A percentile compares a stretch with the other conserved stretches of the same genome.
Conservation (phyloP, 2,329 filamentous ascomycete species). For the Cercospora sp. region DNA sequence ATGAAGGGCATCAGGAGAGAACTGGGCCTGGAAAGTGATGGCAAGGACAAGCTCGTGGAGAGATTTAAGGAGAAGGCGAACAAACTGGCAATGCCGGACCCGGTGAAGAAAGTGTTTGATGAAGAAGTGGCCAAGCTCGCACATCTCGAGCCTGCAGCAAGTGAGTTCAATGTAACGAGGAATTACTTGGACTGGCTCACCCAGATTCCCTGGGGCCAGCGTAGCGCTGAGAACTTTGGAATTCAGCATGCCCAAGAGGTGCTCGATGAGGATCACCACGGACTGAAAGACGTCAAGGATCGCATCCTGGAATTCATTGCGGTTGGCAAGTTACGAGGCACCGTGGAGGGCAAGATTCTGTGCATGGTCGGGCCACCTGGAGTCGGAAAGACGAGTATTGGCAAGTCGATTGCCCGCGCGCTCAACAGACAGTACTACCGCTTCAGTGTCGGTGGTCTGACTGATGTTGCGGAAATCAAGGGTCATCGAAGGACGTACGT, state of each 20-base stretch:
- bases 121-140: slow-evolving; percentile 97
- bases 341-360: slow-evolving; percentile 96
- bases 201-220: slow-evolving; percentile 94
- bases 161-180: slow-evolving; percentile 96
- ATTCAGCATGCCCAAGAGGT: slow-evolving; percentile 89
- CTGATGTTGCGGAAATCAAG: slow-evolving; percentile 98
- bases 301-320: slow-evolving; percentile 98
- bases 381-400: slow-evolving; percentile 98
- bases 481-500: slow-evolving; percentile 96
- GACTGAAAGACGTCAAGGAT: slow-evolving; percentile 96
- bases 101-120: slow-evolving; percentile 95
- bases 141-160: slow-evolving; percentile 90
- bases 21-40: slow-evolving; percentile 93
- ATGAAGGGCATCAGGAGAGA: slow-evolving; percentile 98
- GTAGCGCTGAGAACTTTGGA: slow-evolving; percentile 93
- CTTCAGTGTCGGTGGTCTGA: slow-evolving; percentile 95
- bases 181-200: slow-evolving; percentile 99
- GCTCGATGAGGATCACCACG: slow-evolving; percentile 94
- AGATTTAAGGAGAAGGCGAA: slow-evolving; percentile 94
- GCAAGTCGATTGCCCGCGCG: slow-evolving; percentile 93
- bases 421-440: slow-evolving; percentile 96
- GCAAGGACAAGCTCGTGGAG: slow-evolving; percentile 96
- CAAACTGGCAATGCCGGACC: slow-evolving; percentile 94
- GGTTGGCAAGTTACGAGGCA: slow-evolving; percentile 92
- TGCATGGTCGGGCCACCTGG: slow-evolving; percentile 97